A percentile compares a stretch with the other conserved stretches of the same genome.
Conservation (phyloP, 1,284 basidiomycete genomes). For the Leccinum solheimii region DNA sequence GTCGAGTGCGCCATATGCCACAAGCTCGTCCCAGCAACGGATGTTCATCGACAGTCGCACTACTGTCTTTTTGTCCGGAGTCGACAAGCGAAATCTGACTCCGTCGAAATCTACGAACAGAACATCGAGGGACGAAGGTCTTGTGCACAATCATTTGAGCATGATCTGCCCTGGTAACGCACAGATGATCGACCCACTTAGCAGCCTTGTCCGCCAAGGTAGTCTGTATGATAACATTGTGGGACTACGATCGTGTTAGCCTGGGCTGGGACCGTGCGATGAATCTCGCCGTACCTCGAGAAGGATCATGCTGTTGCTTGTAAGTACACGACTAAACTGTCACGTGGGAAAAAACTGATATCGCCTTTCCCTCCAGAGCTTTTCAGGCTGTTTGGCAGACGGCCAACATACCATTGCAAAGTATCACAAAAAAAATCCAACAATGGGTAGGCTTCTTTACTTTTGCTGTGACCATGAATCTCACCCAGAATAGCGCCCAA, state of each 20-base stretch:
- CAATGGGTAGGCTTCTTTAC: constrained; percentile 27
- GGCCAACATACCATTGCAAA: constrained; percentile 12
- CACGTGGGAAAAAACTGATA: constrained; percentile 34
- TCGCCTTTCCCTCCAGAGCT: constrained; percentile 29
- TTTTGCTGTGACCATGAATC: not conserved
- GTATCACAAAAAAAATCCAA: constrained; percentile 18
- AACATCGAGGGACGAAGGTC: constrained; percentile 89
- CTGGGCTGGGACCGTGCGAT: constrained; percentile 1
- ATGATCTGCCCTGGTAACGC: constrained; percentile 6
- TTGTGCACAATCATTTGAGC: constrained; percentile 37
- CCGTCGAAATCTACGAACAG: constrained; percentile 98
- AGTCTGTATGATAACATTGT: constrained; percentile 91
- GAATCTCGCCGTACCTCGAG: constrained; percentile 55
- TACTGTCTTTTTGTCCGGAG: constrained; percentile 79
- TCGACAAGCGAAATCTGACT: constrained; percentile 91
- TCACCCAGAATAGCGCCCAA: constrained; percentile 64
- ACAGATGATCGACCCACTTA: constrained; percentile 53
- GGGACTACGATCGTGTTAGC: constrained; percentile 52
- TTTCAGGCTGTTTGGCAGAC: constrained; percentile 12
- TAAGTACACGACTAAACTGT: constrained; percentile 10
- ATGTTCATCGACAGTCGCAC: constrained; percentile 95
- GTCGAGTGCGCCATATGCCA: constrained; percentile 82
- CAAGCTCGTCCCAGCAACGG: constrained; percentile 94
- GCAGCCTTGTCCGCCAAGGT: constrained; percentile 87
- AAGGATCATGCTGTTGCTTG: constrained; percentile 58